Percentiles rank a stretch among this genome's conserved stretches.
Conservation (phyloP, 805 yeast genomes). For the Clavispora fructus region DNA sequence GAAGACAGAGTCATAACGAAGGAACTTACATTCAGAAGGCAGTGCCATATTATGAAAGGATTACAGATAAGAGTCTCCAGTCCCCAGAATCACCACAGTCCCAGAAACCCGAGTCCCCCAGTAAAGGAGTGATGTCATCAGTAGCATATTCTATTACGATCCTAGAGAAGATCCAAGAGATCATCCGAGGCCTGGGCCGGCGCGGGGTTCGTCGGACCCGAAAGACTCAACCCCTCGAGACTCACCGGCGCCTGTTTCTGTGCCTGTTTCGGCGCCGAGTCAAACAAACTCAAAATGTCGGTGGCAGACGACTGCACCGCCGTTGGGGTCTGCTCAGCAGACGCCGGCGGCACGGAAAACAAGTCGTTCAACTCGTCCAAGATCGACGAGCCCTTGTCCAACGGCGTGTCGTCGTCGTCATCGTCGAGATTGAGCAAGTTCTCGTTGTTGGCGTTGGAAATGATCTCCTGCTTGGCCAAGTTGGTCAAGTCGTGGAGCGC, state of each 20-base stretch:
- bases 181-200: conserved; percentile 20
- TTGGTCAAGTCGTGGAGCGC: conserved; percentile 73
- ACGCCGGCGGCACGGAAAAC: conserved; percentile 41
- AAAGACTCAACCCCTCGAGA: background rate
- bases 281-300: conserved; percentile 47
- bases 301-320: conserved; percentile 19
- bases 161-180: conserved; percentile 34
- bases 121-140: too few relatives aligned
- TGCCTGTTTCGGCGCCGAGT: conserved; percentile 9
- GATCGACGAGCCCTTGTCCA: conserved; percentile 27
- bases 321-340: conserved; percentile 6
- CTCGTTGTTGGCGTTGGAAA: conserved; percentile 61
- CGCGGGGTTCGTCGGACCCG: background rate
- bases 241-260: background rate
- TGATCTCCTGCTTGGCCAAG: conserved; percentile 71
- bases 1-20: too few relatives aligned
- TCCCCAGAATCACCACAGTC: too few relatives aligned
- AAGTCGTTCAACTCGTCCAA: conserved; percentile 75
- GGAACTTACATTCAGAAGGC: too few relatives aligned
- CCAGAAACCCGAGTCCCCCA: too few relatives aligned
- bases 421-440: conserved; percentile 85
- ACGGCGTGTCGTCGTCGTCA: conserved; percentile 41
- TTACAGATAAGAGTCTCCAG: too few relatives aligned
- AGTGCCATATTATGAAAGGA: too few relatives aligned
- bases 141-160: background rate